phyloP scores from a whole-genome alignment of 2,329 filamentous ascomycete species.

The Penicillium sp. region DNA sequence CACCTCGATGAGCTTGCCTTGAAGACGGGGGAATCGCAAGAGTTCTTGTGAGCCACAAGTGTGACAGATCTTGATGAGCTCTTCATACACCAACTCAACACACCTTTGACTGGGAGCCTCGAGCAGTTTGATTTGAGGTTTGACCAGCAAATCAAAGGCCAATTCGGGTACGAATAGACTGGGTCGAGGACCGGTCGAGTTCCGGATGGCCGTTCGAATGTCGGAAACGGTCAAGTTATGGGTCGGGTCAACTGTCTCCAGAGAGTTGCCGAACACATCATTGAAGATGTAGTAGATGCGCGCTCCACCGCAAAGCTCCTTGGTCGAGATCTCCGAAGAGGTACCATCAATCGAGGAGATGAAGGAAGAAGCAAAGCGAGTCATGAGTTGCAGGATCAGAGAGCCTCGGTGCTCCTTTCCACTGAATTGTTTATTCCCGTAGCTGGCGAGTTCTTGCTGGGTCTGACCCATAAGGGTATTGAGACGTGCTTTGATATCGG shows the following conservation, averaged over 20 bases:
- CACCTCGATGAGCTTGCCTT: conserved; percentile 95
- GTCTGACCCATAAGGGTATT: conserved; percentile 99
- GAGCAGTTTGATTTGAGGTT: conserved; percentile 95
- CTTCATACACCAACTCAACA: conserved; percentile 96
- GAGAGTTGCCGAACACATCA: conserved; percentile 91
- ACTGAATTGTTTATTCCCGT: conserved; percentile 95
- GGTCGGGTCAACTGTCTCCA: conserved; percentile 94
- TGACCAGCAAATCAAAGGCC: conserved; percentile 94
- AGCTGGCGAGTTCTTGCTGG: conserved; percentile 94
- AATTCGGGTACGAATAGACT: conserved; percentile 96
- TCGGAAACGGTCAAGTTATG: conserved; percentile 90
- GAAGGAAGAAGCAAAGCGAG: conserved; percentile 93
- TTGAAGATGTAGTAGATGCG: conserved; percentile 99
- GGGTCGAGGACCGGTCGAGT: conserved; percentile 90
- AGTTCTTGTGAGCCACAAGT: conserved; percentile 95
- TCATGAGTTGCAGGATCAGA: conserved; percentile 94
- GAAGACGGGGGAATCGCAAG: conserved; percentile 81
- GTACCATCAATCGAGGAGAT: conserved; percentile 98
- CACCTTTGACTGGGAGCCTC: conserved; percentile 93
- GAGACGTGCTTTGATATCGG: conserved; percentile 94
- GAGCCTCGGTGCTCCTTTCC: conserved; percentile 95
- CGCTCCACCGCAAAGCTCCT: conserved; percentile 90
- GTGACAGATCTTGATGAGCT: conserved; percentile 98
- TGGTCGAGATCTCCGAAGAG: conserved; percentile 96
- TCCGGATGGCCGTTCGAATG: conserved; percentile 94